Evolutionary conservation across 202 grass and related monocot species (phyloP), one percentile per base, ranked within the genome.

Genomic region (Panicum virgatum): DNA sequence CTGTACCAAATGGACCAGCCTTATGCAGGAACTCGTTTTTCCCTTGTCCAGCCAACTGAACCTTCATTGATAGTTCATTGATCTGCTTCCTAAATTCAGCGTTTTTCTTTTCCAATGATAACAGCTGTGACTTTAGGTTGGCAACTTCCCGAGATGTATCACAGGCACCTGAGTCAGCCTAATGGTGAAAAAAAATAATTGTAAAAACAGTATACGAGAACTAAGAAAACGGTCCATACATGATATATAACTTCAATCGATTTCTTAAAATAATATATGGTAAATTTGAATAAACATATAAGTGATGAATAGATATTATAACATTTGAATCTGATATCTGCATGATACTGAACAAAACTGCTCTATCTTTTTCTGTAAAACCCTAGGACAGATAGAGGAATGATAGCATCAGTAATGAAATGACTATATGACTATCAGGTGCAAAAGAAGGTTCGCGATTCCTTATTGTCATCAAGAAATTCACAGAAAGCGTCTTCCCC

Each of bases 1-100:
- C 96, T 59, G 96, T 92, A 75, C 91, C 91, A 88, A 99, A 96
- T n/a, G 91, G 80, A 77, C 96, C 93, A 72, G 85, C 93, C 71
- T 81, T 96, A 52, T 84, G 88, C 12, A 81, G 81, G 39, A 50
- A 52, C 73, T 91, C 67, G 9, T 73, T 59, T 68, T 83, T 90
- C 61, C 87, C 87, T 78, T 96, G 91, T 30, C 78, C 90, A 83
- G 78, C 79, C 54, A 90, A 60, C 82, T 96, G 91, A 80, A 99
- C 85, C 25, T 92, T 94, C 84, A 68, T 86, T 39, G 66, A 91
- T 69, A 96, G 79, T 50, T 90, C 92, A 51, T 67, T 90, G 45
- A 98, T 80, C 80, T 92, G 85, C 77, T 89, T 93, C 85, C 60
- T 96, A 60, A 90, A 80, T 58, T 96, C 96, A 85, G 80, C 81